Percentiles rank a stretch among this genome's conserved stretches.
phyloP scores from a whole-genome alignment of 1,284 basidiomycete species.

The Apiotrichum porosum region DNA sequence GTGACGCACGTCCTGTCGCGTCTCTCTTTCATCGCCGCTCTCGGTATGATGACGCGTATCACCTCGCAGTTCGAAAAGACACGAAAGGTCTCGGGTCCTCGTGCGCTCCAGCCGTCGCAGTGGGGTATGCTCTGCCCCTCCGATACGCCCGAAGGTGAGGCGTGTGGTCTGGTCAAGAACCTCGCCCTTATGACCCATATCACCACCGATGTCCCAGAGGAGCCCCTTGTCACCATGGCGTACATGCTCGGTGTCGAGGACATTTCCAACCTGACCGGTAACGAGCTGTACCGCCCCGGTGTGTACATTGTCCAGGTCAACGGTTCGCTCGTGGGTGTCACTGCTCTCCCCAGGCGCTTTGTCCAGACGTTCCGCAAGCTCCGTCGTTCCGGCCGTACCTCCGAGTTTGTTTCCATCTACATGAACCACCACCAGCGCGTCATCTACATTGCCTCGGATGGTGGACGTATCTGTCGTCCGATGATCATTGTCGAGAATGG shows the following conservation, averaged over 20 bases:
- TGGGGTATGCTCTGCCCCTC: conserved; percentile 99
- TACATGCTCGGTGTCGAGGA: conserved; percentile 97
- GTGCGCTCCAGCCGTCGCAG: conserved; percentile 95
- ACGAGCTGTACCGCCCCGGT: conserved; percentile 87
- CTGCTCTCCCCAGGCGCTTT: conserved; percentile 78
- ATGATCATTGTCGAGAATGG: conserved; percentile 94
- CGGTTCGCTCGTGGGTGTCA: conserved; percentile 91
- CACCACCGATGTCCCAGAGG: conserved; percentile 97
- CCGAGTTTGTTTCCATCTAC: conserved; percentile 96
- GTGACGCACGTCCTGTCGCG: conserved; percentile 97
- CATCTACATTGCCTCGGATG: conserved; percentile 96
- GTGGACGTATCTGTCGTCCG: conserved; percentile 95
- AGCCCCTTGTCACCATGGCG: conserved; percentile 81
- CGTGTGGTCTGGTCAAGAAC: conserved; percentile 98
- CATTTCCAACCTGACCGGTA: conserved; percentile 85
- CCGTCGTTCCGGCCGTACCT: conserved; percentile 83
- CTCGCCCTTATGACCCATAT: conserved; percentile 99
- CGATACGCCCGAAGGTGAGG: conserved; percentile 99
- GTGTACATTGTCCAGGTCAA: conserved; percentile 97
- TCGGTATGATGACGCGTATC: conserved; percentile 99
- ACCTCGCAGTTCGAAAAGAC: conserved; percentile 99
- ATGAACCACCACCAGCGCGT: conserved; percentile 93
- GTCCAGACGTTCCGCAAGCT: conserved; percentile 87
- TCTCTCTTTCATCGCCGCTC: conserved; percentile 90
- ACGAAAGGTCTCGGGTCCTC: conserved; percentile 94